Percentiles rank a stretch among this genome's conserved stretches.
phyloP scores from a whole-genome alignment of 2,329 filamentous ascomycete genomes.

The Colletotrichum viniferum region DNA sequence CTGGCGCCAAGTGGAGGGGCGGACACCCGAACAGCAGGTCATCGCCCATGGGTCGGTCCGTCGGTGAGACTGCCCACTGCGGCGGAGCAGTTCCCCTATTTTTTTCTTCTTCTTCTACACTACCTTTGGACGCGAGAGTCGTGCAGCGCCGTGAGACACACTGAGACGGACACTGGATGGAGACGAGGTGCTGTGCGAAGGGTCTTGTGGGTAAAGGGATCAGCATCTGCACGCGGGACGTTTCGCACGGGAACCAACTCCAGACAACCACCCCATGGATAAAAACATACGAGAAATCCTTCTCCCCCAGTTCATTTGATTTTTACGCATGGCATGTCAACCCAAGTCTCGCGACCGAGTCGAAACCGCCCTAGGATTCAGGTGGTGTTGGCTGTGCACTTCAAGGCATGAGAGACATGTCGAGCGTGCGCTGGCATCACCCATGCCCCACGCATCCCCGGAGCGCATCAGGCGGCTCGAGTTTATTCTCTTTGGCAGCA shows the following conservation, averaged over 20 bases:
- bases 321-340: background rate
- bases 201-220: conserved; percentile 9
- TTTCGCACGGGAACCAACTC: background rate
- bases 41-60: background rate
- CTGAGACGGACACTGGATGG: conserved; percentile 11
- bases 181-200: background rate
- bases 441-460: background rate
- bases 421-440: background rate
- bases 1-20: background rate
- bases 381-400: background rate
- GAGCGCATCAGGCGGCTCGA: background rate
- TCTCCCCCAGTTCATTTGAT: background rate
- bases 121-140: background rate
- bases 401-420: background rate
- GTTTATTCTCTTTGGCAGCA: background rate
- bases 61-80: conserved; percentile 6
- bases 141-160: background rate
- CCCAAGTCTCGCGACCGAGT: background rate
- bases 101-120: background rate
- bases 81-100: background rate
- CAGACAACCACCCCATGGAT: background rate
- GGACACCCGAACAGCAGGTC: background rate
- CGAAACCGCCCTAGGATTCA: background rate
- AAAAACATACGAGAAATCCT: background rate
- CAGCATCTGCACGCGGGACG: background rate